Evolutionary conservation across 106 monocot species (phyloP).

Genomic region (Gastrodia elata): DNA sequence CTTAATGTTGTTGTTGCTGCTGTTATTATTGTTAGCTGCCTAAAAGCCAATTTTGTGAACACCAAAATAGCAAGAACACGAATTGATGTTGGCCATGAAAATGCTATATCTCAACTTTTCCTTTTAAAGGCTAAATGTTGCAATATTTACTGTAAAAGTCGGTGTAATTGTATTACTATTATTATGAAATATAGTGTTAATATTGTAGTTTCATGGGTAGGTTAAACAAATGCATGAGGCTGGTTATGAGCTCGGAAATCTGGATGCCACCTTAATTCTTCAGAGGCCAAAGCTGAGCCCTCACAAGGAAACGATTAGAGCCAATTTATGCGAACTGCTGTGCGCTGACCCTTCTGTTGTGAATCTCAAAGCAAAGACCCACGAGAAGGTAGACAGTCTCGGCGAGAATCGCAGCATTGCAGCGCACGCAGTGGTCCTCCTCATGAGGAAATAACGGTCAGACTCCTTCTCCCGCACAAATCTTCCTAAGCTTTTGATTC

Average conservation of each 20-base stretch:
- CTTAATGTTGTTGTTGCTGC: too few species aligned
- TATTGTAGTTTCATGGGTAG: constrained; percentile 15
- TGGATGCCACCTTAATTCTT: constrained; percentile 88
- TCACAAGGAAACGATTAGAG: constrained; percentile 80
- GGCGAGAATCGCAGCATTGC: constrained; percentile 95
- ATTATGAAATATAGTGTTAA: too few species aligned
- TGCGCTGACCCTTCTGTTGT: constrained; percentile 74
- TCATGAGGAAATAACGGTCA: constrained; percentile 54
- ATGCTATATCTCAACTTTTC: neutral
- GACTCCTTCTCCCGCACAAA: neutral
- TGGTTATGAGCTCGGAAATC: constrained; percentile 90
- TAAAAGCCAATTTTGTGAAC: too few species aligned
- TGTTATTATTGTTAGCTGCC: too few species aligned
- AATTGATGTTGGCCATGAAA: too few species aligned
- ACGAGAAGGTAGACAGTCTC: constrained; percentile 96
- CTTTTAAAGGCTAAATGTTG: neutral
- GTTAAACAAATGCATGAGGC: constrained; percentile 91
- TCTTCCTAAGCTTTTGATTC: too few species aligned
- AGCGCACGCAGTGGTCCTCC: constrained; percentile 85
- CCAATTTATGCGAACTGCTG: constrained; percentile 65
- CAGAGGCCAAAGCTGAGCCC: constrained; percentile 94
- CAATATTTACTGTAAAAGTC: neutral
- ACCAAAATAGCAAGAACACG: too few species aligned
- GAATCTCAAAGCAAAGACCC: constrained; percentile 93
- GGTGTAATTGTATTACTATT: neutral